phyloP scores from a whole-genome alignment of 1,284 basidiomycete species.

The Laetiporus sulphureus region DNA sequence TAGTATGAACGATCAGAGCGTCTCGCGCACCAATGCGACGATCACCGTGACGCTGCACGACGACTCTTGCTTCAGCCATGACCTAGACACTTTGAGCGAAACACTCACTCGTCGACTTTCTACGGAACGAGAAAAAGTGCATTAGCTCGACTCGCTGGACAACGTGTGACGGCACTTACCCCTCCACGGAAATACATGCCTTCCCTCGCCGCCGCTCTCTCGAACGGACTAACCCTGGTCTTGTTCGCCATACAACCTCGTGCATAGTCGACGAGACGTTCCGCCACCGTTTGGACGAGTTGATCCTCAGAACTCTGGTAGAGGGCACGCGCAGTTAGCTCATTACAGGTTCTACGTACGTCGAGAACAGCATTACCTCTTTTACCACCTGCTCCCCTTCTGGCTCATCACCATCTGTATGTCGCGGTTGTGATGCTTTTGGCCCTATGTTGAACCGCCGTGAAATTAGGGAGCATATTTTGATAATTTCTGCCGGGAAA shows the following conservation, averaged over 20 bases:
- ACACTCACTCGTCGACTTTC: slow-evolving; percentile 60
- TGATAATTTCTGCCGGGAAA: slow-evolving; percentile 62
- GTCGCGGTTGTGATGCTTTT: too few relatives aligned
- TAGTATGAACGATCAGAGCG: not conserved
- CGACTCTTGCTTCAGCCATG: slow-evolving; percentile 1
- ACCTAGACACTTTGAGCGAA: too few relatives aligned
- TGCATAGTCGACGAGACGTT: slow-evolving; percentile 66
- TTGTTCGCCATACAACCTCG: slow-evolving; percentile 60
- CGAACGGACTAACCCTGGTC: slow-evolving; percentile 61
- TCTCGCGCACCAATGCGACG: slow-evolving; percentile 51
- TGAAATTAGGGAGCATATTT: slow-evolving; percentile 59
- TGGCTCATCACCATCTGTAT: too few relatives aligned
- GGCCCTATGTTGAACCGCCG: slow-evolving; percentile 29
- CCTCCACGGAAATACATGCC: slow-evolving; percentile 64
- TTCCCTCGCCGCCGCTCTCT: slow-evolving; percentile 56
- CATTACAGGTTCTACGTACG: not conserved
- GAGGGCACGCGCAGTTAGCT: not conserved
- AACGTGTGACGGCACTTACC: slow-evolving; percentile 36
- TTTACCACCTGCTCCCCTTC: too few relatives aligned
- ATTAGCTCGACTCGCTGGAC: not conserved
- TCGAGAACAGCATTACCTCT: not conserved
- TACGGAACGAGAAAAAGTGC: slow-evolving; percentile 23
- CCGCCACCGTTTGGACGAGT: slow-evolving; percentile 64
- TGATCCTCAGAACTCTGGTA: slow-evolving; percentile 35
- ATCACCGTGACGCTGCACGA: slow-evolving; percentile 48